Evolutionary conservation across 176 grass and related monocot genomes (phyloP).

Genomic region (Rhynchospora tenuis): DNA sequence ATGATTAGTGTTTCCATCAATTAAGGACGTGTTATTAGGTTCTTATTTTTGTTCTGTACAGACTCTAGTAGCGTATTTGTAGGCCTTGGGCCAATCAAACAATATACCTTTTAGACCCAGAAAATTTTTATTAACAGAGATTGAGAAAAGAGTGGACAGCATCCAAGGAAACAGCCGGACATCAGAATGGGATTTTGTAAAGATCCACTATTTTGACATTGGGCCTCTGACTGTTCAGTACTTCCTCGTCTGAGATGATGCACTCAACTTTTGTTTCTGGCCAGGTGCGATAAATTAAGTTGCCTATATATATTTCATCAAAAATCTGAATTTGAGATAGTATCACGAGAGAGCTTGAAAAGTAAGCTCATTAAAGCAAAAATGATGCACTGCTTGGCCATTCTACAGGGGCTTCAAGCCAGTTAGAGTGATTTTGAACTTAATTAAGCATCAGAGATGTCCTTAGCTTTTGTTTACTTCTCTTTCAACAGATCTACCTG

Average conservation of each 20-base stretch:
- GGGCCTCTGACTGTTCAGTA: constrained; percentile 81
- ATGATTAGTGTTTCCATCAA: neutral
- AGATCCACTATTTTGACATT: constrained; percentile 87
- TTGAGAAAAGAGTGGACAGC: constrained; percentile 62
- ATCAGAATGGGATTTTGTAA: constrained; percentile 95
- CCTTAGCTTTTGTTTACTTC: neutral
- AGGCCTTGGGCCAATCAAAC: neutral
- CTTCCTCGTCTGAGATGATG: constrained; percentile 81
- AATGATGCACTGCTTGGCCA: neutral
- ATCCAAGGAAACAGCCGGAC: constrained; percentile 64
- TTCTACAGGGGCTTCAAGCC: neutral
- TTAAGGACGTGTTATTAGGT: neutral
- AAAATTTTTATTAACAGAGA: constrained; percentile 31
- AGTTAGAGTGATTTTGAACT: neutral
- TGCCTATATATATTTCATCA: neutral
- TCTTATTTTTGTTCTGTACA: neutral
- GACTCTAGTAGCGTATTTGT: neutral
- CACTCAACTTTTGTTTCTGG: constrained; percentile 93
- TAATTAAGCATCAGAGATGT: neutral
- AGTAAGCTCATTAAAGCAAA: neutral
- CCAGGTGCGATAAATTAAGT: constrained; percentile 50
- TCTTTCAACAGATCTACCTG: neutral
- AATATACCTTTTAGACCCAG: neutral
- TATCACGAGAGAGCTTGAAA: neutral
- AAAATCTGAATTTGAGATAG: neutral